Base-by-base conservation (phyloP, 768 basidiomycete genomes). In the Trametes meyenii region DNA sequence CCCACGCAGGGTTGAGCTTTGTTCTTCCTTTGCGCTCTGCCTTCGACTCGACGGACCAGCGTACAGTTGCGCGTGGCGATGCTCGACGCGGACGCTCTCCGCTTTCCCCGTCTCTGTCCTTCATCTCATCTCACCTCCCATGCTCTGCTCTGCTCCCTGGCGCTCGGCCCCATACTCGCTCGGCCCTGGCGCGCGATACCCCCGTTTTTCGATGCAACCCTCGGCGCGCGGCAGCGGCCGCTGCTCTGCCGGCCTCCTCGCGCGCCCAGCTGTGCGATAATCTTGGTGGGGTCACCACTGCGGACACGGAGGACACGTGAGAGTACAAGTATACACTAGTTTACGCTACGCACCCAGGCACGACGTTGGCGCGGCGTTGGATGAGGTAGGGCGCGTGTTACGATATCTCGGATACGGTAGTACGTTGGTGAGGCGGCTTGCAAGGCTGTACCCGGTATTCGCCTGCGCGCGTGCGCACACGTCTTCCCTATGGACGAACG, bases 1-100 rank as follows among this genome's bases (percentile, higher is more conserved):
- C 56, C 56, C 6, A 50, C 56, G 21, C 55, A 48, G 45, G 55
- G 55, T 21, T 56, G 36, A 56, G 33, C 45, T 24, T n/a, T n/a
- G n/a, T n/a, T n/a, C n/a, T n/a, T n/a, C n/a, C n/a, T n/a, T n/a
- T n/a, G n/a, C n/a, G n/a, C n/a, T n/a, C n/a, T n/a, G n/a, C n/a
- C n/a, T n/a, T n/a, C n/a, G n/a, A n/a, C n/a, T n/a, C n/a, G 44
- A 29, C 42, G 24, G 2, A 39, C 38, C 38, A n/a, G n/a, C n/a
- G n/a, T n/a, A n/a, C n/a, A n/a, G n/a, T n/a, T n/a, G n/a, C n/a
- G n/a, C n/a, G n/a, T n/a, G n/a, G n/a, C n/a, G n/a, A n/a, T n/a
- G n/a, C n/a, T n/a, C n/a, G n/a, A n/a, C n/a, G n/a, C n/a, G n/a
- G n/a, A n/a, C n/a, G n/a, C n/a, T n/a, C n/a, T n/a, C n/a, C n/a